A percentile compares a stretch with the other conserved stretches of the same genome.
Conservation (phyloP, 2,329 filamentous ascomycete genomes). For the Xylaria multiplex region DNA sequence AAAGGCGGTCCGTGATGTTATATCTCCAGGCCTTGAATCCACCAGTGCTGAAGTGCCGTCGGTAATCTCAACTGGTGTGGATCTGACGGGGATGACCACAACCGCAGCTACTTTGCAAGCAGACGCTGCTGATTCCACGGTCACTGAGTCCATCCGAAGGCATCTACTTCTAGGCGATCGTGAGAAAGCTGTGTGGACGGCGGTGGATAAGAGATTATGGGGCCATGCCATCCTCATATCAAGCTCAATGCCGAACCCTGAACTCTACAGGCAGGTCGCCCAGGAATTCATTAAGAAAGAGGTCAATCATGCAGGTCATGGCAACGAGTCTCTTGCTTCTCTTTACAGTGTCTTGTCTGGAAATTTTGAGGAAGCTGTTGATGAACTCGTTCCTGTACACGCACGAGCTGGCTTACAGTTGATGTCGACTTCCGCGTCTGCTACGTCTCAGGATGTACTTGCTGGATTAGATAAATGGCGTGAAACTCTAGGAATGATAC, state of each 20-base stretch:
- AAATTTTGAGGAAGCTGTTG: constrained; percentile 92
- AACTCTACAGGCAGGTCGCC: constrained; percentile 90
- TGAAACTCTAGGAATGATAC: constrained; percentile 84
- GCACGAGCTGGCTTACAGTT: constrained; percentile 92
- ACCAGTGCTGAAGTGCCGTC: constrained; percentile 43
- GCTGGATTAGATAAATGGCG: constrained; percentile 93
- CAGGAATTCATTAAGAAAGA: constrained; percentile 97
- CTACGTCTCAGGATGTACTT: constrained; percentile 75
- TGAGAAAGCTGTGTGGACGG: constrained; percentile 91
- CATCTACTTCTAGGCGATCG: constrained; percentile 82
- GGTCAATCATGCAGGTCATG: constrained; percentile 81
- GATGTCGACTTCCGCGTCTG: constrained; percentile 76
- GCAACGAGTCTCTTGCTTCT: constrained; percentile 87
- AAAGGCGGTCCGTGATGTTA: constrained; percentile 76
- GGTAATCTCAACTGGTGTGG: constrained; percentile 49
- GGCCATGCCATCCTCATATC: constrained; percentile 95
- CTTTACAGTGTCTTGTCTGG: constrained; percentile 94
- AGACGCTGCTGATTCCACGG: constrained; percentile 75
- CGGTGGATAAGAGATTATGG: constrained; percentile 93
- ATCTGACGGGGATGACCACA: constrained; percentile 54
- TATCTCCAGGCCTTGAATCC: constrained; percentile 68
- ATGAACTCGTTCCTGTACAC: constrained; percentile 92
- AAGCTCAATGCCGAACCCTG: constrained; percentile 74
- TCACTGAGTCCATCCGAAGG: constrained; percentile 77
- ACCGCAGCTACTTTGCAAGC: constrained; percentile 55